Percentiles rank a stretch among this genome's conserved stretches.
Evolutionary conservation across 345 rosid genomes (phyloP).

Genomic region (Murraya koenigii): DNA sequence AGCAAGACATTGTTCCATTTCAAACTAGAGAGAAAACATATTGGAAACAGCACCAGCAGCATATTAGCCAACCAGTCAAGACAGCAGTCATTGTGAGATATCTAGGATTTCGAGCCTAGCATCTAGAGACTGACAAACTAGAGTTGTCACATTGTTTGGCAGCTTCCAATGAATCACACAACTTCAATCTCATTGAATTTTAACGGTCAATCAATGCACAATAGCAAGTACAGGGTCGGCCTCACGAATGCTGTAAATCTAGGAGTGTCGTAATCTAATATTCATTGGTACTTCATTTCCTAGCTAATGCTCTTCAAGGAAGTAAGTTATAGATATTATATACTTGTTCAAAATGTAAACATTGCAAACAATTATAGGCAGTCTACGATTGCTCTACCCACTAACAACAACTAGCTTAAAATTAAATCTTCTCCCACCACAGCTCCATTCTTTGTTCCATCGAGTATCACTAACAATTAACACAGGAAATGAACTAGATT

Average conservation of each 20-base stretch:
- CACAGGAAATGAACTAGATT: not conserved
- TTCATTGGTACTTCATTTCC: not conserved
- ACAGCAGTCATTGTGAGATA: not conserved
- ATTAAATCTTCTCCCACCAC: not conserved
- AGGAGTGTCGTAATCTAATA: not conserved
- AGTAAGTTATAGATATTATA: not conserved
- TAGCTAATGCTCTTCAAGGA: not conserved
- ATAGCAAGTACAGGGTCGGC: not conserved
- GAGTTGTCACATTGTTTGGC: not conserved
- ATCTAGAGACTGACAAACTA: not conserved
- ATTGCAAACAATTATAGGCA: not conserved
- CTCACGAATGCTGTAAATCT: not conserved
- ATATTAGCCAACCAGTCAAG: not conserved
- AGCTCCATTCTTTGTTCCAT: not conserved
- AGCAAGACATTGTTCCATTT: slow-evolving; percentile 4
- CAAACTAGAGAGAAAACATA: not conserved
- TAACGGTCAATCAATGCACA: too few species aligned
- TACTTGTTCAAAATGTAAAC: not conserved
- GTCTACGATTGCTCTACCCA: not conserved
- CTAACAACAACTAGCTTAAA: not conserved
- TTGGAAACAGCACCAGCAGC: not conserved
- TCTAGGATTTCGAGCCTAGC: not conserved
- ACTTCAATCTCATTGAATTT: not conserved
- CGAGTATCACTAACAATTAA: not conserved
- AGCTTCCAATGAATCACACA: not conserved